A percentile compares a stretch with the other conserved stretches of the same genome.
Evolutionary conservation across 208 protist species (phyloP).

Genomic region (Paratrypanosoma confusum): DNA sequence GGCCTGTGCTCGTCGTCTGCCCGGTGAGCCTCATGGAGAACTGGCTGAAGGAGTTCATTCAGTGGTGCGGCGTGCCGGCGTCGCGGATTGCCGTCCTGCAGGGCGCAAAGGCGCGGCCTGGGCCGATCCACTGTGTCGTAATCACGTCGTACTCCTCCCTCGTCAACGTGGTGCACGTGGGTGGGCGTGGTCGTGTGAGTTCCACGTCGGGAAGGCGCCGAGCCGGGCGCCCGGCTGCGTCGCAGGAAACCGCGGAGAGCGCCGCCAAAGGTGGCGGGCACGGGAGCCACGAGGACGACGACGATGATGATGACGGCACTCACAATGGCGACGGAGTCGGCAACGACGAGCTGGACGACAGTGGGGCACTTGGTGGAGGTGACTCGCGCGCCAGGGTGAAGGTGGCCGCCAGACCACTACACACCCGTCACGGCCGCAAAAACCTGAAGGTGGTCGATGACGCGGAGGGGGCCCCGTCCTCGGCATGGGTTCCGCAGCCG

Average conservation of each 20-base stretch:
- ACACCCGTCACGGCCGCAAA: too few relatives aligned
- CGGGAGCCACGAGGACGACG: too few relatives aligned
- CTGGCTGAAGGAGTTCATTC: conserved; percentile 87
- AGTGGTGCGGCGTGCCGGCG: conserved; percentile 70
- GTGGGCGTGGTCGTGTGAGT: neutral
- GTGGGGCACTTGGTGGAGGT: too few relatives aligned
- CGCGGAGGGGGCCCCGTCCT: too few relatives aligned
- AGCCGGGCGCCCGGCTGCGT: conserved; percentile 2
- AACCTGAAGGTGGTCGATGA: too few relatives aligned
- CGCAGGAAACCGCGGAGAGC: conserved; percentile 42
- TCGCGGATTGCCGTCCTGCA: conserved; percentile 64
- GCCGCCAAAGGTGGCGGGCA: too few relatives aligned
- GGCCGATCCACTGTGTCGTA: conserved; percentile 43
- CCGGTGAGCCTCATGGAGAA: conserved; percentile 87
- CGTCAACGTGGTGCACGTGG: conserved; percentile 39
- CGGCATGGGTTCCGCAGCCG: too few relatives aligned
- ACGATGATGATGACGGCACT: too few relatives aligned
- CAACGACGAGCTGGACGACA: too few relatives aligned
- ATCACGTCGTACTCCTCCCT: conserved; percentile 78
- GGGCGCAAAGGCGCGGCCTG: conserved; percentile 25
- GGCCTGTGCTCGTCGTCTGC: conserved; percentile 91
- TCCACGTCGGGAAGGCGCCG: conserved; percentile 3
- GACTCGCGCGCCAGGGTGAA: conserved; percentile 5
- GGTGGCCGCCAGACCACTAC: too few relatives aligned
- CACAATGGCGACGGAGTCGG: too few relatives aligned